Evolutionary conservation across 2,329 filamentous ascomycete species (phyloP), one percentile per base, ranked within the genome.

Genomic region (Aspergillus sp.): DNA sequence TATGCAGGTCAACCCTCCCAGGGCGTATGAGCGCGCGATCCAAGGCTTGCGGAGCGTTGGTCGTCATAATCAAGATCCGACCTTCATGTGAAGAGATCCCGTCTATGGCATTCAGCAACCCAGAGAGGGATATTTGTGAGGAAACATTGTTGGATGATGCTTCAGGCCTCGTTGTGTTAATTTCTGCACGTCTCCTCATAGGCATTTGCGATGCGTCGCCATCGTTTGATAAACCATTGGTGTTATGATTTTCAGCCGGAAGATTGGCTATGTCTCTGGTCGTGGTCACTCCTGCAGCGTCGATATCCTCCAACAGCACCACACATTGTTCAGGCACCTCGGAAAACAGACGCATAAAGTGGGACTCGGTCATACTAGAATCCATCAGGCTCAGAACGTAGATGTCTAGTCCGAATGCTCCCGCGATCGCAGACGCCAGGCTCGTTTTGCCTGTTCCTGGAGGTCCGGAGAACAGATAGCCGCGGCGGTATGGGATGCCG

Each of bases 61-160:
- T 91, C 0, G 90, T 91, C 88, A 92, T 91, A 75, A 93, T 86
- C n/a, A 93, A 81, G 11, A 93, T 84, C 43, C 89, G 83, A 20
- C 90, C 90, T 74, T 93, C 89, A 64, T 90, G 89, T 2, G 86
- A 89, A 1, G 89, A 88, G 1, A 91, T 89, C 48, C 90, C 90
- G 65, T 95, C 90, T 42, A 95, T 91, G 58, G 88, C 88, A 71
- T 95, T 93, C 47, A 95, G 82, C 0, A 95, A 80, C 0, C 89
- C 89, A 0, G 89, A 89, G 1, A 93, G 81, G 0, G 88, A 89
- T 60, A 92, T 90, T 18, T 13, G 38, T 26, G 43, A 17, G 24
- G 22, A 24, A 20, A 8, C 9, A 24, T 11, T 39, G 18, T 43
- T n/a, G n/a, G 24, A 20, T 15, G 24, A 17, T 22, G 15, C 34